These are phyloP conservation scores for Saprolegnia diclina DNA, from an alignment of 352 stramenopile genomes.

Conservation along the genomic window DNA sequence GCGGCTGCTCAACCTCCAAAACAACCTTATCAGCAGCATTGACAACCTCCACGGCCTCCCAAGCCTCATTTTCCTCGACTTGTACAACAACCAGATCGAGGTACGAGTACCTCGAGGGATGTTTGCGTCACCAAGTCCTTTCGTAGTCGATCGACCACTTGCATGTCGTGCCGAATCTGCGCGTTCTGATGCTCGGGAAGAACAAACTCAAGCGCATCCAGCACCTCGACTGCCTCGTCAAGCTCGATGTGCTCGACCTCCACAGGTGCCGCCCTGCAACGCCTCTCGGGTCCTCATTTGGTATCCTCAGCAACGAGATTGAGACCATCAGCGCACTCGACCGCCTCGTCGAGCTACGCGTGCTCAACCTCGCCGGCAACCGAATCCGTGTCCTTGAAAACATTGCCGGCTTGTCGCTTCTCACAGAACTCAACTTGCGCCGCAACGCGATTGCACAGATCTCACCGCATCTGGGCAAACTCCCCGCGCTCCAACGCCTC, in stretches of 20 bases:
- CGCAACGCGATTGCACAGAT: constrained; percentile 71
- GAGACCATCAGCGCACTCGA: constrained; percentile 82
- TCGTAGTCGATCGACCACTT: constrained; percentile 71
- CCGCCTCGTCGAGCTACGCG: constrained; percentile 72
- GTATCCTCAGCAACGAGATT: constrained; percentile 72
- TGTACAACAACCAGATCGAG: constrained; percentile 91
- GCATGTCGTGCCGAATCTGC: constrained; percentile 67
- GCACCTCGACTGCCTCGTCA: constrained; percentile 75
- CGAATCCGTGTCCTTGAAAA: constrained; percentile 68
- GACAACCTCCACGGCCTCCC: constrained; percentile 76
- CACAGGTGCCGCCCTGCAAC: constrained; percentile 50
- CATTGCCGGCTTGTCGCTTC: constrained; percentile 62
- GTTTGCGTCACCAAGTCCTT: not conserved
- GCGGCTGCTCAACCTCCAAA: constrained; percentile 87
- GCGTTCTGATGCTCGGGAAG: constrained; percentile 91
- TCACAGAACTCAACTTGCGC: constrained; percentile 88
- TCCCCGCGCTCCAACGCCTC: constrained; percentile 77
- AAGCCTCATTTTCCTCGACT: constrained; percentile 89
- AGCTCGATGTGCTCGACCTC: constrained; percentile 90
- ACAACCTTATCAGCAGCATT: constrained; percentile 85
- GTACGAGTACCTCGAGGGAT: constrained; percentile 39
- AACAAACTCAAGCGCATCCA: constrained; percentile 78
- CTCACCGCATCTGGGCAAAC: constrained; percentile 41
- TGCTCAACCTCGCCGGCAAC: constrained; percentile 90
- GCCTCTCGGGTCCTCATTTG: too few relatives aligned